phyloP scores from a whole-genome alignment of 163 green algal genomes.

The Scenedesmus sp. region DNA sequence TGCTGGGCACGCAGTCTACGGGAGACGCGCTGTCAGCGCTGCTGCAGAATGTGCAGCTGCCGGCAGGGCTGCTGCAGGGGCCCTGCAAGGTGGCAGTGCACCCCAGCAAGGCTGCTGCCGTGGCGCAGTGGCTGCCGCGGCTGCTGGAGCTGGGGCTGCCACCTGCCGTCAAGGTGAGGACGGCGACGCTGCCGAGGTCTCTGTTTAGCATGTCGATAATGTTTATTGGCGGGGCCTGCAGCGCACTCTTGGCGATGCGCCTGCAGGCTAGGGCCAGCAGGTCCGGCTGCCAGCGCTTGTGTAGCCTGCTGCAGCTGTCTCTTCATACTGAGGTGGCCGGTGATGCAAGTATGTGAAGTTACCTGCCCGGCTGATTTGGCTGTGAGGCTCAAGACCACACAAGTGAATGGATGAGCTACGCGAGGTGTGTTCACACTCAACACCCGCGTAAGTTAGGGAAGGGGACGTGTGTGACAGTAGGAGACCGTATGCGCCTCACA shows the following conservation, averaged over 20 bases:
- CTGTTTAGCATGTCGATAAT: background rate
- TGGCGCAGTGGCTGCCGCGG: background rate
- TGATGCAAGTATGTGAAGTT: too few species aligned
- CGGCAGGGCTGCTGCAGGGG: background rate
- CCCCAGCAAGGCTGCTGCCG: conserved; percentile 5
- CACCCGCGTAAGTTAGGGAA: too few species aligned
- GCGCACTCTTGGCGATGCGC: too few species aligned
- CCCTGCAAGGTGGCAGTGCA: background rate
- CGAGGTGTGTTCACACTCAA: too few species aligned
- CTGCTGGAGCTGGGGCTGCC: conserved; percentile 41
- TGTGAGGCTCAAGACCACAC: too few species aligned
- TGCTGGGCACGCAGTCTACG: background rate
- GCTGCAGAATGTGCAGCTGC: background rate
- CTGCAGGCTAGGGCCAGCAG: background rate
- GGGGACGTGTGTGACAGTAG: too few species aligned
- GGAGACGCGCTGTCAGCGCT: conserved; percentile 8
- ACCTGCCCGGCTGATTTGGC: too few species aligned
- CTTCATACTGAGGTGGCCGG: too few species aligned
- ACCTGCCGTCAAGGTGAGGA: conserved; percentile 5
- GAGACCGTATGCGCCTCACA: too few species aligned
- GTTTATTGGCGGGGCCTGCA: too few species aligned
- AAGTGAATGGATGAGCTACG: too few species aligned
- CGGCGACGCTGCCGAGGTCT: background rate
- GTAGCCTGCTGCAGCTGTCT: background rate
- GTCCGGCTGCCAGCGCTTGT: too few species aligned